Base-by-base conservation (phyloP, 164 flowering plant species). In the Piper betle region DNA sequence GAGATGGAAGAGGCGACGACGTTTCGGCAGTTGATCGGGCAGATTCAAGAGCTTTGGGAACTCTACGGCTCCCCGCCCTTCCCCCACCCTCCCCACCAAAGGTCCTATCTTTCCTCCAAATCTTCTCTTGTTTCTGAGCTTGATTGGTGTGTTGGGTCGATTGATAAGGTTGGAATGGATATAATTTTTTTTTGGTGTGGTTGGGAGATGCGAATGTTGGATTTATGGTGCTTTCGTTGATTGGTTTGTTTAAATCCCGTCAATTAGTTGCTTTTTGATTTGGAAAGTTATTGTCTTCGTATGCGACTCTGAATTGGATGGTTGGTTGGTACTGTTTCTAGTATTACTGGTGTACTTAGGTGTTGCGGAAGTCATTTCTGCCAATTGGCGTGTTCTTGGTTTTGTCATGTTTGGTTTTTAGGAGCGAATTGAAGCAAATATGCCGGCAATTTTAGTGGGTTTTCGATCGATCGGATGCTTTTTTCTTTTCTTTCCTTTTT, bases 11-110 rank as follows among this genome's bases (percentile, higher is more conserved):
- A 72, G 46, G 64, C 77, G 77, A 84, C 84, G 76, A 82, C 88
- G 93, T 83, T 88, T 42, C 80, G 91, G 77, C 86, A 84, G 63
- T 73, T 91, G 62, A 86, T 91, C 71, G 86, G 83, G 55, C 87
- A 87, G 81, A 79, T 90, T 72, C 82, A 87, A 63, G 81, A 87
- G 71, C 79, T 86, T 63, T 73, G 78, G 50, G 71, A 83, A 55
- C 77, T 84, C 73, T 79, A 77, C 76, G 85, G 78, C 62, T 72
- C 81, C 68, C 71, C 72, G 64, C 80, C 74, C 59, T 62, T 46
- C 57, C 61, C 58, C 63, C 66, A 62, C 57, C 60, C 18, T 50
- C 63, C 54, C 65, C 12, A 55, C 58, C 52, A 33, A 1, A 68
- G 55, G 6, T 74, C 60, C 5, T 57, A 15, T 56, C 60, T 17